These are phyloP conservation scores for Dendrobium nobile DNA, from an alignment of 106 monocot genomes.

Conservation along the genomic window DNA sequence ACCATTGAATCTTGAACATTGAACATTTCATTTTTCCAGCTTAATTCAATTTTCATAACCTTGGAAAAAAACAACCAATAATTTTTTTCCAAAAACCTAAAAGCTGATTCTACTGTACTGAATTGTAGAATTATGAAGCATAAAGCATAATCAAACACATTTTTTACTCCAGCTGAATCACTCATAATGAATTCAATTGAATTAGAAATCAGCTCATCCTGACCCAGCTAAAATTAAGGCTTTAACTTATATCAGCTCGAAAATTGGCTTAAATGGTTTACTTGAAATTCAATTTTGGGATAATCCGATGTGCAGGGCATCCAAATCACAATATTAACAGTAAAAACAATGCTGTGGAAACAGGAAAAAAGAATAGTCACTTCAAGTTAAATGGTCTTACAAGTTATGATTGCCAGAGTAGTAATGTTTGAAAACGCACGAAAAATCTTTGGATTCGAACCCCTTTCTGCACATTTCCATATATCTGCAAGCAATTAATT, in stretches of 20 bases:
- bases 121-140: too few species aligned
- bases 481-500: slow-evolving; percentile 43
- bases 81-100: too few species aligned
- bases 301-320: not conserved
- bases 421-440: slow-evolving; percentile 73
- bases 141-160: not conserved
- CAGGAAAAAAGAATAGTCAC: not conserved
- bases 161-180: not conserved
- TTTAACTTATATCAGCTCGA: not conserved
- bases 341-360: not conserved
- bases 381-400: not conserved
- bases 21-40: too few species aligned
- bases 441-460: slow-evolving; percentile 69
- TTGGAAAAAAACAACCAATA: too few species aligned
- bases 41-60: too few species aligned
- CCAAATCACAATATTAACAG: not conserved
- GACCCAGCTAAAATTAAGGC: not conserved
- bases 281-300: not conserved
- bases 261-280: not conserved
- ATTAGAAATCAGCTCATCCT: not conserved
- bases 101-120: too few species aligned
- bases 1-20: too few species aligned
- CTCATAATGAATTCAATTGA: not conserved
- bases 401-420: slow-evolving; percentile 59
- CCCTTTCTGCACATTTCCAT: slow-evolving; percentile 47